phyloP scores from a whole-genome alignment of 371 early-diverging fungal species.

The Blakeslea trispora region DNA sequence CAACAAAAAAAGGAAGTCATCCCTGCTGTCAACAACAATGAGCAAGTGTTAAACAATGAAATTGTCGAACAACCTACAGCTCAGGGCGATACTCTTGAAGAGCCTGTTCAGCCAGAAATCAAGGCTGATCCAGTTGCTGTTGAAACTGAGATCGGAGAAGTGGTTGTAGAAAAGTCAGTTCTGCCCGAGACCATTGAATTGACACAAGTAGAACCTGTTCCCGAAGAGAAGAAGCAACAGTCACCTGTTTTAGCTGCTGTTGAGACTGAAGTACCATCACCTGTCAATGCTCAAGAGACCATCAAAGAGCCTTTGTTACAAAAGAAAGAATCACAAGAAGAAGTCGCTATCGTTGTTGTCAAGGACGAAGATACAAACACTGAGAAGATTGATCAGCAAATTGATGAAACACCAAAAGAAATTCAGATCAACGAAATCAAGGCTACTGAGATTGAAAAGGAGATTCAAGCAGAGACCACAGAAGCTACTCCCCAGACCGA shows the following conservation, averaged over 20 bases:
- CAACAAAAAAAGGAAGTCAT: conserved; percentile 13
- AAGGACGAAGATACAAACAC: background rate
- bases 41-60: background rate
- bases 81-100: conserved; percentile 2
- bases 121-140: conserved; percentile 6
- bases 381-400: too few relatives aligned
- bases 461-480: background rate
- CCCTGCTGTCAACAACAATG: conserved; percentile 4
- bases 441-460: conserved; percentile 1
- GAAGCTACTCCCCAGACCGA: background rate
- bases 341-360: background rate
- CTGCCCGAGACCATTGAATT: conserved; percentile 6
- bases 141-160: background rate
- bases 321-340: conserved; percentile 5
- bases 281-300: conserved; percentile 2
- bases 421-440: background rate
- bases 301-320: background rate
- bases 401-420: background rate
- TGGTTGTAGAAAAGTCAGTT: conserved; percentile 4
- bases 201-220: conserved; percentile 2
- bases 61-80: conserved; percentile 3
- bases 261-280: background rate
- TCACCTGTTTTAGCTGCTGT: background rate
- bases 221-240: background rate
- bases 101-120: conserved; percentile 9